Evolutionary conservation across 2,329 filamentous ascomycete genomes (phyloP).

Genomic region (Aspergillus sp.): DNA sequence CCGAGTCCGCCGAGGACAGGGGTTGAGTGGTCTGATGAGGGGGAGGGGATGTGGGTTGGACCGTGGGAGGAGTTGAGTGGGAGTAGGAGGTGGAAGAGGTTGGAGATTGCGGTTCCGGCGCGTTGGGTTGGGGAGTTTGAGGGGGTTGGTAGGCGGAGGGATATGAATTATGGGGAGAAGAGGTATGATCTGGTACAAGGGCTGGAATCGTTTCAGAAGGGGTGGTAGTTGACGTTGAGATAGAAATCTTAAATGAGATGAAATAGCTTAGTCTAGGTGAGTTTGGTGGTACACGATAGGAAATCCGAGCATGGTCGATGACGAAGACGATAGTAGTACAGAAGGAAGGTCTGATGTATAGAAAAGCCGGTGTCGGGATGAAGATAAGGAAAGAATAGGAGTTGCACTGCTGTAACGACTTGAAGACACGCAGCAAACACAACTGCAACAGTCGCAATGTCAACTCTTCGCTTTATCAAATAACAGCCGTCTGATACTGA

Average conservation of each 20-base stretch:
- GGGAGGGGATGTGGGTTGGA: neutral
- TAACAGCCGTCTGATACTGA: constrained; percentile 10
- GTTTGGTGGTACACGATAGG: too few relatives aligned
- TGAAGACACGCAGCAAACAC: too few relatives aligned
- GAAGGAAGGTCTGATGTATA: too few relatives aligned
- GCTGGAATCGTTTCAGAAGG: constrained; percentile 5
- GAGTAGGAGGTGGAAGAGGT: neutral
- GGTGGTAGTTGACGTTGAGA: neutral
- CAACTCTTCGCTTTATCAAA: too few relatives aligned
- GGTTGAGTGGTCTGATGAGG: neutral
- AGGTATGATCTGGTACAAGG: neutral
- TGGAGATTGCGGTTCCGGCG: neutral
- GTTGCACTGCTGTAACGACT: too few relatives aligned
- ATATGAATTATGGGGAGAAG: neutral
- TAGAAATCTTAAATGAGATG: neutral
- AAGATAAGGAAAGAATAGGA: too few relatives aligned
- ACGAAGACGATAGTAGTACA: too few relatives aligned
- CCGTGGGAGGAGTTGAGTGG: neutral
- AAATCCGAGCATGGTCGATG: too few relatives aligned
- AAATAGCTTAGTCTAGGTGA: too few relatives aligned
- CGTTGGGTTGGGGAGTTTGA: neutral
- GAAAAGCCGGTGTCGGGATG: too few relatives aligned
- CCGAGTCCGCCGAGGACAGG: neutral
- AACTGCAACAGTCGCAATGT: too few relatives aligned
- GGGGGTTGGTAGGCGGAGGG: neutral